phyloP scores from a whole-genome alignment of 164 flowering plant genomes.

The Vitis riparia region DNA sequence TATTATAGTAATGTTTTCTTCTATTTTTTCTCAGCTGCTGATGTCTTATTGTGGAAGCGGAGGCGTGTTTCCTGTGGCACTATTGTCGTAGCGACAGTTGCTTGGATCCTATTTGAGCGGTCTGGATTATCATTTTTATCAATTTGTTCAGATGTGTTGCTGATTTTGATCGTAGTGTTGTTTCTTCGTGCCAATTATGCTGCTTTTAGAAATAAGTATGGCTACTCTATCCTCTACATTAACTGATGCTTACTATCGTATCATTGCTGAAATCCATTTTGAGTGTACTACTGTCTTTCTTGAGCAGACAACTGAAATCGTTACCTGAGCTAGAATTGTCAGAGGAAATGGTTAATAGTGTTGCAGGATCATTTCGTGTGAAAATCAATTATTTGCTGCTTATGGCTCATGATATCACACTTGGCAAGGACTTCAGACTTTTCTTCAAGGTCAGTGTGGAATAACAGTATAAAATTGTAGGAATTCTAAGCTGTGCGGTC shows the following conservation, averaged over 20 bases:
- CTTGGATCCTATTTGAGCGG: constrained; percentile 77
- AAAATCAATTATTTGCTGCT: constrained; percentile 75
- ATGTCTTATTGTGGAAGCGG: constrained; percentile 79
- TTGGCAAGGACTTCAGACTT: constrained; percentile 85
- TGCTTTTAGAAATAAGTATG: constrained; percentile 58
- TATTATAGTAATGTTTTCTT: neutral
- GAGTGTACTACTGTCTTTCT: neutral
- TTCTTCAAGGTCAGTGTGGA: constrained; percentile 72
- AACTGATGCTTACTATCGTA: neutral
- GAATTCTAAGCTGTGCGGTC: neutral
- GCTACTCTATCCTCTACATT: neutral
- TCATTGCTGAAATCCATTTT: neutral
- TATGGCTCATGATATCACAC: constrained; percentile 93
- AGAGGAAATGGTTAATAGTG: constrained; percentile 90
- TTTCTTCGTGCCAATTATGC: constrained; percentile 80
- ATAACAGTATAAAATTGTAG: neutral
- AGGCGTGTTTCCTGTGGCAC: constrained; percentile 62
- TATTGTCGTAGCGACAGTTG: constrained; percentile 68
- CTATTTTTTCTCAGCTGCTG: constrained; percentile 58
- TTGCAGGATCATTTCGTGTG: constrained; percentile 88
- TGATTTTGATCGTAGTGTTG: constrained; percentile 59
- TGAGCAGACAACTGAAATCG: constrained; percentile 58
- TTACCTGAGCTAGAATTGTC: constrained; percentile 81
- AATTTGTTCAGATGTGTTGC: constrained; percentile 76
- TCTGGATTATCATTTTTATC: constrained; percentile 82